These are phyloP conservation scores for Rhynchospora tenuis DNA, from an alignment of 176 grass and related monocot species.

Conservation along the genomic window DNA sequence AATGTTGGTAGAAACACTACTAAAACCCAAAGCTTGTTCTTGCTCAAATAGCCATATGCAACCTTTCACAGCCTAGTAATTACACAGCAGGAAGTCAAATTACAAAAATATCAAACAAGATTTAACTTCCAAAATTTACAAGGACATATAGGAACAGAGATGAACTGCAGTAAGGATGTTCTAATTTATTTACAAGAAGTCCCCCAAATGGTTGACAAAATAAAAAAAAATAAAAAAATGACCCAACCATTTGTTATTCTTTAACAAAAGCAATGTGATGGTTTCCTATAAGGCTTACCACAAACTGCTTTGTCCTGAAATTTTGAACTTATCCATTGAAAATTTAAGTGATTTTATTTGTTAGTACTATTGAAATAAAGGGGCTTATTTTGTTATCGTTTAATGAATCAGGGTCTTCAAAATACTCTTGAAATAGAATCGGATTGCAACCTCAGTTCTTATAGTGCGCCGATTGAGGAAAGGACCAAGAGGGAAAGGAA, in stretches of 20 bases:
- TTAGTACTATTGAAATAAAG: background rate
- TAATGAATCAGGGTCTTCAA: background rate
- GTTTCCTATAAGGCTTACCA: background rate
- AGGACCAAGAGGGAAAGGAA: constrained; percentile 92
- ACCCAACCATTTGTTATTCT: background rate
- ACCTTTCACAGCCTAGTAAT: constrained; percentile 59
- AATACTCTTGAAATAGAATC: background rate
- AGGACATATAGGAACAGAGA: background rate
- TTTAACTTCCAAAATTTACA: background rate
- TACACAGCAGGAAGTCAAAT: background rate
- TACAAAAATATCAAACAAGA: background rate
- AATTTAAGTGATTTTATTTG: background rate
- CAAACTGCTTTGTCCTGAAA: background rate
- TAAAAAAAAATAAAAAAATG: background rate
- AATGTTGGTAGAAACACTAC: constrained; percentile 93
- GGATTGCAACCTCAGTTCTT: constrained; percentile 54
- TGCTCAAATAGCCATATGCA: constrained; percentile 95
- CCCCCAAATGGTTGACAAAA: background rate
- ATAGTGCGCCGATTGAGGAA: constrained; percentile 90
- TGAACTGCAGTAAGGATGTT: background rate
- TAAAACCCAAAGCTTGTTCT: constrained; percentile 97
- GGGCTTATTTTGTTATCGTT: background rate
- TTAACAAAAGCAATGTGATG: background rate
- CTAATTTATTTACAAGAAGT: background rate
- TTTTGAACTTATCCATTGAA: background rate